These are phyloP conservation scores for Termitomyces sp. DNA, from an alignment of 768 basidiomycete genomes.

Conservation along the genomic window DNA sequence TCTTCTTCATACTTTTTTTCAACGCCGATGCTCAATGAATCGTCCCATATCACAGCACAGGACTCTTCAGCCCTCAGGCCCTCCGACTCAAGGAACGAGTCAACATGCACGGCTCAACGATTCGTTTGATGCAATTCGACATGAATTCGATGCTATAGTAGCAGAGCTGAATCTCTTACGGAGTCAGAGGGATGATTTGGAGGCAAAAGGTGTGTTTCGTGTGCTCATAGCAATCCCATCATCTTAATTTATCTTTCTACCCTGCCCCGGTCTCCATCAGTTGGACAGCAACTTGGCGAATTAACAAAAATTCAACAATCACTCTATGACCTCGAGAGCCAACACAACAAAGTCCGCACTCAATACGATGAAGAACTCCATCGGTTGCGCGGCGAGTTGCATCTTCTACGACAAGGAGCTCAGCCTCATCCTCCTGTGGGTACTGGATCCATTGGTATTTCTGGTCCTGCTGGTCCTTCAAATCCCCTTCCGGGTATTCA, in stretches of 20 bases:
- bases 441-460: conserved; percentile 12
- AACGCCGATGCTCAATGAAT: conserved; percentile 15
- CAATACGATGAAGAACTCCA: conserved; percentile 16
- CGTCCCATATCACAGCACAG: conserved; percentile 38
- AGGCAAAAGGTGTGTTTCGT: conserved; percentile 68
- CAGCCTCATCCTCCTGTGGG: conserved; percentile 19
- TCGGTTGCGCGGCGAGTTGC: conserved; percentile 11
- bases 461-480: conserved; percentile 15
- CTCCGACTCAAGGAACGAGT: conserved; percentile 36
- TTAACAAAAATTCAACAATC: conserved; percentile 15
- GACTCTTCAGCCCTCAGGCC: conserved; percentile 48
- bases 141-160: conserved; percentile 77
- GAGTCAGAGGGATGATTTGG: conserved; percentile 83
- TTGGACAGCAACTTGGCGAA: conserved; percentile 9
- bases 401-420: conserved; percentile 15
- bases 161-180: conserved; percentile 65
- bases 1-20: conserved; percentile 8
- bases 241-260: background rate
- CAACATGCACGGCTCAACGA: conserved; percentile 61
- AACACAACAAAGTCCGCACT: conserved; percentile 14
- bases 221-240: background rate
- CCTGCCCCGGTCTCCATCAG: conserved; percentile 1
- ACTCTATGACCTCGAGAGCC: conserved; percentile 14
- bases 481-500: conserved; percentile 16
- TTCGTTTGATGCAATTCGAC: conserved; percentile 73